phyloP scores from a whole-genome alignment of 2,329 filamentous ascomycete genomes.

The Penicillium paneum region DNA sequence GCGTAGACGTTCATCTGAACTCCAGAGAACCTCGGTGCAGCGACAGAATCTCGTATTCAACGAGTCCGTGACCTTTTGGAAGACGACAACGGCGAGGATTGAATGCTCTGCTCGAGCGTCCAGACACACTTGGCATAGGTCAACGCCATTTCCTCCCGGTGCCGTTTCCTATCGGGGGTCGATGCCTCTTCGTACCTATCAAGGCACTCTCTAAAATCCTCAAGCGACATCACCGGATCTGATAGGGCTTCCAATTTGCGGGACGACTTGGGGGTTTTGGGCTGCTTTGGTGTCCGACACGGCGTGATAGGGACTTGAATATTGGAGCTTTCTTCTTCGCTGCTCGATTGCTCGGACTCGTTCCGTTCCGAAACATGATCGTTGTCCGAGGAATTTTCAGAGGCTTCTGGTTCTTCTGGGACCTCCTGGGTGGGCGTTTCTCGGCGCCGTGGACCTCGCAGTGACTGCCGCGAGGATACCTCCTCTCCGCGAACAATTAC shows the following conservation, averaged over 20 bases:
- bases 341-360: not conserved
- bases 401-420: not conserved
- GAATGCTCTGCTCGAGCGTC: not conserved
- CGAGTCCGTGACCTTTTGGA: not conserved
- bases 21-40: not conserved
- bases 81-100: not conserved
- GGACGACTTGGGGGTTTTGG: not conserved
- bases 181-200: not conserved
- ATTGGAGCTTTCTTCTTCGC: not conserved
- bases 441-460: not conserved
- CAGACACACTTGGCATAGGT: not conserved
- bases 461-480: not conserved
- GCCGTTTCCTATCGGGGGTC: not conserved
- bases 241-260: not conserved
- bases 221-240: not conserved
- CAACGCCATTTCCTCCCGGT: not conserved
- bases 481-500: not conserved
- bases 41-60: not conserved
- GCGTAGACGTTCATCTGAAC: not conserved
- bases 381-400: not conserved
- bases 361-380: not conserved
- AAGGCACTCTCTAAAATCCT: not conserved
- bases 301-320: not conserved
- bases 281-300: not conserved
- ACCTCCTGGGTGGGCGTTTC: not conserved